Conservation (phyloP, 768 basidiomycete species). For the Panellus pusillus region DNA sequence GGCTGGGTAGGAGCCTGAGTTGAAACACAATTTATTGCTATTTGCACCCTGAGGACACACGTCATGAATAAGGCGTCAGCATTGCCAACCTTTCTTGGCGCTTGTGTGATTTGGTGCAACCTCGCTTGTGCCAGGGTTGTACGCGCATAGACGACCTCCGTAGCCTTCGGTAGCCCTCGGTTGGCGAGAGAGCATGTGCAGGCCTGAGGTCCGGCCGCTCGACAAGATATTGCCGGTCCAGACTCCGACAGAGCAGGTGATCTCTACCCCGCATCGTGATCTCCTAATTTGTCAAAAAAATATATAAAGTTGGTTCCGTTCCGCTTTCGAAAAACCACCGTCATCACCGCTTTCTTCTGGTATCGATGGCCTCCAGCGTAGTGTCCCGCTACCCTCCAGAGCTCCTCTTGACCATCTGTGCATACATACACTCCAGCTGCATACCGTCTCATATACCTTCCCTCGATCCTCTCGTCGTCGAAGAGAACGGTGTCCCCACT, state of each 20-base stretch:
- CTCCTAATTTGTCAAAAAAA: not conserved
- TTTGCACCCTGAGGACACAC: no score
- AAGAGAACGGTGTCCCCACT: slow-evolving; percentile 52
- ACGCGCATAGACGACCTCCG: no score
- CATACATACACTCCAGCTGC: slow-evolving; percentile 65
- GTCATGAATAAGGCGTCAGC: no score
- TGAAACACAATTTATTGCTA: no score
- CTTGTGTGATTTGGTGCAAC: no score
- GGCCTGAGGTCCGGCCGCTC: not conserved
- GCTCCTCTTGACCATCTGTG: slow-evolving; percentile 70
- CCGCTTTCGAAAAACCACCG: slow-evolving; percentile 1
- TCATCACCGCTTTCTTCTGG: slow-evolving; percentile 1
- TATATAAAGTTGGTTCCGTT: slow-evolving; percentile 7
- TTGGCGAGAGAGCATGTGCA: no score
- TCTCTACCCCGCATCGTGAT: slow-evolving; percentile 1
- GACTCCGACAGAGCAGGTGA: no score
- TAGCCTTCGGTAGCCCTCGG: no score
- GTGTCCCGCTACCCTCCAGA: slow-evolving; percentile 64
- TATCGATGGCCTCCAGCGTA: slow-evolving; percentile 31
- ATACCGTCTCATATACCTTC: slow-evolving; percentile 56
- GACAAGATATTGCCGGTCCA: no score
- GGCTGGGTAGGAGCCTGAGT: no score
- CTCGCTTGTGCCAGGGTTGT: no score
- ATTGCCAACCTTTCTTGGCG: no score
- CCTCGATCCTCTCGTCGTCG: slow-evolving; percentile 66